Evolutionary conservation across 306 rosid species (phyloP), one percentile per base, ranked within the genome.

Genomic region (Gastrolobium villosum): DNA sequence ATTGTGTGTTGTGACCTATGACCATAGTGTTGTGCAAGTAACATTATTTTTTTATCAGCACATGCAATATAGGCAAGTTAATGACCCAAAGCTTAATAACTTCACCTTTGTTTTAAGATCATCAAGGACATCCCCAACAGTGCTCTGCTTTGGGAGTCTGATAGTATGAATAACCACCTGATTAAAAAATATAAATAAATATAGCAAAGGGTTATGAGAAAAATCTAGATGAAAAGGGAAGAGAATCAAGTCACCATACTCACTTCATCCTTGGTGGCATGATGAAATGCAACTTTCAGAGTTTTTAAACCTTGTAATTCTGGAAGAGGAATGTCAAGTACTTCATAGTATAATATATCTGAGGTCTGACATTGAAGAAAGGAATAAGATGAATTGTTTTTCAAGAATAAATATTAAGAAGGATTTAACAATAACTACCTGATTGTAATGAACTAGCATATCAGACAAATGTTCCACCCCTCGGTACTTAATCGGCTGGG

Each of bases 271-370:
- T 90, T 89, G 34, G 92, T 89, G 67, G 94, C 93, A 82, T 85
- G 88, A 84, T 87, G 96, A 81, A 90, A 93, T 77, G 96, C 91
- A 11, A 93, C 94, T 82, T 93, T 93, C 82, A 93, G 89, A 64
- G 94, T 93, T 84, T 90, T 90, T 83, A 93, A 81, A 71, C 91
- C 94, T 90, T 93, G 96, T 74, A 93, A 84, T 80, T 90, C 96
- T 63, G 97, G 96, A 70, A 93, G 84, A 78, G 97, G 96, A 76
- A 93, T 93, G 86, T 93, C 97, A 77, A 93, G 89, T 36, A 93
- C 89, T 79, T 93, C 97, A 59, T 87, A 93, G 85, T 93, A 93
- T 60, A 93, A 78, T 77, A 86, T 90, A 84, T 93, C 97, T 3
- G 96, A 87, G n/a, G 89, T 90, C 97, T 93, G 93, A 66, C 59